A percentile compares a stretch with the other conserved stretches of the same genome.
Evolutionary conservation across 2,329 filamentous ascomycete species (phyloP).

Genomic region (Microsporum ferrugineum): DNA sequence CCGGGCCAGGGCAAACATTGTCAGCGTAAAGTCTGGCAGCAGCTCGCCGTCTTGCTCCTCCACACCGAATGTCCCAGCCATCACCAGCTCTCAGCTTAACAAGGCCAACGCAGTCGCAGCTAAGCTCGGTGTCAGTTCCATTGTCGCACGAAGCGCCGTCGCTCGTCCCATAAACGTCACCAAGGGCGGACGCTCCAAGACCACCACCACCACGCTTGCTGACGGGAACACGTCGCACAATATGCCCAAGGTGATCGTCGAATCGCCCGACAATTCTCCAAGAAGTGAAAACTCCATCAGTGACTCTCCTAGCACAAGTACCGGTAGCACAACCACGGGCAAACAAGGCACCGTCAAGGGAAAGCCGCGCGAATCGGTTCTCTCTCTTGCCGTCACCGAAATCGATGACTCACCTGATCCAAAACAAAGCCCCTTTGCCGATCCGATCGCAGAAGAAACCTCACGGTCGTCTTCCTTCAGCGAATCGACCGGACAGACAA

Average conservation of each 20-base stretch:
- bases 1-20: constrained; percentile 78
- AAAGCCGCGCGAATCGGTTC: constrained; percentile 12
- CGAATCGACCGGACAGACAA: not conserved
- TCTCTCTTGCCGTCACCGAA: constrained; percentile 19
- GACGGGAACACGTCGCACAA: constrained; percentile 14
- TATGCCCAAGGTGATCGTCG: not conserved
- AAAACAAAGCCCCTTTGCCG: constrained; percentile 20
- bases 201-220: constrained; percentile 14
- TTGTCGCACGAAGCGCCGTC: constrained; percentile 34
- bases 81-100: constrained; percentile 43
- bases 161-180: constrained; percentile 38
- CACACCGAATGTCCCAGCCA: constrained; percentile 60
- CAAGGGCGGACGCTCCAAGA: constrained; percentile 14
- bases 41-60: constrained; percentile 40
- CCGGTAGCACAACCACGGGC: constrained; percentile 20
- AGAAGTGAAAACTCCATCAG: not conserved
- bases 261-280: not conserved
- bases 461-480: constrained; percentile 11
- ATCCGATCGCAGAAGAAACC: constrained; percentile 12
- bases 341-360: constrained; percentile 6
- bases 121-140: constrained; percentile 25
- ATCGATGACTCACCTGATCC: constrained; percentile 21
- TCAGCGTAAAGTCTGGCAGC: constrained; percentile 71
- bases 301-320: constrained; percentile 20
- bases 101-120: constrained; percentile 27